Conservation (phyloP, 768 basidiomycete genomes). For the Terana coerulea region DNA sequence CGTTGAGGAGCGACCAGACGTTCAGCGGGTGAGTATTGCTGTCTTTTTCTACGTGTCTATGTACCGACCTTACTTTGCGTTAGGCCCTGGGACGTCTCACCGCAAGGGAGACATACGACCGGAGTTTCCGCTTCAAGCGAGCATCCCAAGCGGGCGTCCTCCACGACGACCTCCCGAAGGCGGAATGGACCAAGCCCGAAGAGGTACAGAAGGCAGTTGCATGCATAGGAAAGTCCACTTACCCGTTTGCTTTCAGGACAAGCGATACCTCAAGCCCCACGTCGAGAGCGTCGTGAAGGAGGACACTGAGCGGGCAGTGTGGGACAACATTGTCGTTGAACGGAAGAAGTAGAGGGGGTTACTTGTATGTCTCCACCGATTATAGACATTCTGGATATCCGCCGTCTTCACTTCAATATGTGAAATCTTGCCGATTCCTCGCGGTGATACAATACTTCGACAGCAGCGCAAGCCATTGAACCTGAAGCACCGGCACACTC, state of each 20-base stretch:
- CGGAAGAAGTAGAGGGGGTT: conserved; percentile 44
- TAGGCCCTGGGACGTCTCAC: conserved; percentile 86
- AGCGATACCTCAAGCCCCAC: conserved; percentile 82
- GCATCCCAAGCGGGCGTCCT: conserved; percentile 75
- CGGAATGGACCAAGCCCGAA: conserved; percentile 69
- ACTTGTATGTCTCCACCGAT: neutral
- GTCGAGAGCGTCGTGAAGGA: conserved; percentile 72
- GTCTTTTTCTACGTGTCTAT: too few relatives aligned
- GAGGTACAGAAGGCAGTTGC: conserved; percentile 48
- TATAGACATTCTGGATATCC: conserved; percentile 1
- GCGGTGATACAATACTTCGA: too few relatives aligned
- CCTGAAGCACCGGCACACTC: too few relatives aligned
- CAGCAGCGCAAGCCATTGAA: too few relatives aligned
- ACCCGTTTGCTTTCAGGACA: conserved; percentile 59
- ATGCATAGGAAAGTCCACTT: neutral
- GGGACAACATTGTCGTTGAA: conserved; percentile 76
- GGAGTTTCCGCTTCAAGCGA: conserved; percentile 84
- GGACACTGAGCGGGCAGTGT: conserved; percentile 68
- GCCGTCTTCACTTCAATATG: too few relatives aligned
- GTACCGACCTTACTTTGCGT: too few relatives aligned
- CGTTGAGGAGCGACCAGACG: conserved; percentile 71
- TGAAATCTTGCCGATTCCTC: too few relatives aligned
- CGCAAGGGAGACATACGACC: conserved; percentile 79
- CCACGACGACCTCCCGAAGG: conserved; percentile 77
- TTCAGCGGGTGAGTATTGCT: conserved; percentile 77